Conservation (phyloP, 495 filamentous ascomycete genomes). For the Aspergillus taichungensis region DNA sequence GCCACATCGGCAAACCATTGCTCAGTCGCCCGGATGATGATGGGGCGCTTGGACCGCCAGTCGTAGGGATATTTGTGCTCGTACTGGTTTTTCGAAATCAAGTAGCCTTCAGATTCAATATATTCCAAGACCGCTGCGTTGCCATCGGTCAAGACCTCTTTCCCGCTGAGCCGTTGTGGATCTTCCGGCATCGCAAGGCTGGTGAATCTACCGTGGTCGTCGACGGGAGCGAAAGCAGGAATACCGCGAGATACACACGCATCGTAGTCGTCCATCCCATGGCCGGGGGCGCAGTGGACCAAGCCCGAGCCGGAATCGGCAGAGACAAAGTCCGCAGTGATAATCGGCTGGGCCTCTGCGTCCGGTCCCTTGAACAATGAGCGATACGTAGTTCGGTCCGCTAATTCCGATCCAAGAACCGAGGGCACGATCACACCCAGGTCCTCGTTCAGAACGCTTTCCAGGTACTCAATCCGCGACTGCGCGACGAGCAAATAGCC, state of each 20-base stretch:
- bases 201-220: constrained; percentile 73
- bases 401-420: constrained; percentile 58
- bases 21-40: constrained; percentile 84
- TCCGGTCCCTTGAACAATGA: constrained; percentile 45
- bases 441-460: constrained; percentile 32
- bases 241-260: constrained; percentile 62
- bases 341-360: constrained; percentile 52
- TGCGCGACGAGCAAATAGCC: constrained; percentile 59
- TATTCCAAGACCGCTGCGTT: constrained; percentile 59
- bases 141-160: constrained; percentile 55
- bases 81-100: constrained; percentile 61
- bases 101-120: constrained; percentile 39
- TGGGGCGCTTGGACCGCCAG: constrained; percentile 88
- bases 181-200: constrained; percentile 59
- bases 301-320: constrained; percentile 81
- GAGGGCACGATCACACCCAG: constrained; percentile 43
- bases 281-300: constrained; percentile 89
- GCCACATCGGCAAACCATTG: constrained; percentile 97
- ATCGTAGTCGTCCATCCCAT: constrained; percentile 94
- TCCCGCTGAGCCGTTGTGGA: constrained; percentile 51
- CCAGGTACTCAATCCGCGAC: constrained; percentile 50
- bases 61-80: constrained; percentile 95
- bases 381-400: constrained; percentile 56
- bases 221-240: constrained; percentile 65
- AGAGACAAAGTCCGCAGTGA: constrained; percentile 80